A percentile compares a stretch with the other conserved stretches of the same genome.
Conservation (phyloP, 345 rosid genomes). For the Citrus maxima region DNA sequence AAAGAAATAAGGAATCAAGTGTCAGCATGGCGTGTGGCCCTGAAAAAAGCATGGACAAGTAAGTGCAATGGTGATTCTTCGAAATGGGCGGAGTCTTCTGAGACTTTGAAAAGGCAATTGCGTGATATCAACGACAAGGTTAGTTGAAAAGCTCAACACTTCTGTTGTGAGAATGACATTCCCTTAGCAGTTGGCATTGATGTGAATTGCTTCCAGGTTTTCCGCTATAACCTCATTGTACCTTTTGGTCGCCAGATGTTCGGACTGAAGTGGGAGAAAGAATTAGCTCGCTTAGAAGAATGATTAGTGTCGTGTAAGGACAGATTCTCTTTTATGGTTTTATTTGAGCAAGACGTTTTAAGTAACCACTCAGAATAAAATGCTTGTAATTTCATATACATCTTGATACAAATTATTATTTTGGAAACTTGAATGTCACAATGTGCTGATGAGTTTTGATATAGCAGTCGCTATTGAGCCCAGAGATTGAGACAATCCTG, state of each 20-base stretch:
- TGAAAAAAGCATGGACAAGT: constrained; percentile 71
- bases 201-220: constrained; percentile 56
- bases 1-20: constrained; percentile 64
- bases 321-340: not conserved
- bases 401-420: not conserved
- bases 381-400: not conserved
- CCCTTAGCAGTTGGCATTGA: not conserved
- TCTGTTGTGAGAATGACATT: not conserved
- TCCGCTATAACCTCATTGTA: constrained; percentile 74
- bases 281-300: constrained; percentile 58
- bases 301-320: not conserved
- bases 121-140: constrained; percentile 75
- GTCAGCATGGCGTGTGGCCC: constrained; percentile 60
- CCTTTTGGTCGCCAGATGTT: constrained; percentile 89
- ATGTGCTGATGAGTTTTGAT: not conserved
- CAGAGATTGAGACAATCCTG: not conserved
- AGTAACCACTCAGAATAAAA: not conserved
- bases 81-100: constrained; percentile 48
- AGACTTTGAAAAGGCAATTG: constrained; percentile 49
- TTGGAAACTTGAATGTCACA: not conserved
- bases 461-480: not conserved
- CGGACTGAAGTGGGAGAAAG: constrained; percentile 91
- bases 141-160: not conserved
- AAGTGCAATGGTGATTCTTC: constrained; percentile 44
- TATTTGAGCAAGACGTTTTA: not conserved